phyloP scores from a whole-genome alignment of 176 grass and related monocot genomes.

The Zoysia japonica region DNA sequence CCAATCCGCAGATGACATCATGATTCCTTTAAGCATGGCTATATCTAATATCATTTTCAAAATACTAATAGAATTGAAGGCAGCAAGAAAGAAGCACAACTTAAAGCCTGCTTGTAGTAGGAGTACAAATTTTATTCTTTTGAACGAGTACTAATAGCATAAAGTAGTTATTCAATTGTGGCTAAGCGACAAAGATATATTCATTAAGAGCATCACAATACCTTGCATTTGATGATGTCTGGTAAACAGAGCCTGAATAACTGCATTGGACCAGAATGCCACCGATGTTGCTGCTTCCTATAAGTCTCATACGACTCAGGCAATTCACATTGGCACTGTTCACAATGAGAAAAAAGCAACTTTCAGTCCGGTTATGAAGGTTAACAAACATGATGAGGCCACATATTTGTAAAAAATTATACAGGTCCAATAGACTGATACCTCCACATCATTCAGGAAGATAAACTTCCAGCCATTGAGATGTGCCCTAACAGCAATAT shows the following conservation, averaged over 20 bases:
- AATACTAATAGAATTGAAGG: neutral
- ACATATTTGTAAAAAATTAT: neutral
- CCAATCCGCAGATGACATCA: neutral
- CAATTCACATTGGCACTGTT: constrained; percentile 95
- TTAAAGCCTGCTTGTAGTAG: neutral
- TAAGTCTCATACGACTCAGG: constrained; percentile 99
- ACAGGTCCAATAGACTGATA: constrained; percentile 18
- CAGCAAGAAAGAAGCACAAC: neutral
- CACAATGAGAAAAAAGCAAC: neutral
- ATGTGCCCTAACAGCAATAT: constrained; percentile 92
- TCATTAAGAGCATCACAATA: constrained; percentile 30
- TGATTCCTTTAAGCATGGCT: neutral
- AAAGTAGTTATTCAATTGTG: neutral
- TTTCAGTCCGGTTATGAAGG: constrained; percentile 12
- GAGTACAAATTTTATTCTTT: neutral
- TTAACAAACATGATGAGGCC: neutral
- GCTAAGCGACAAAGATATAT: neutral
- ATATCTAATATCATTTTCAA: neutral
- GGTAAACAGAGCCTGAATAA: constrained; percentile 94
- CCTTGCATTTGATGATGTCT: constrained; percentile 85
- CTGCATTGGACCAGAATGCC: constrained; percentile 99
- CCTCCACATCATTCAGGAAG: constrained; percentile 96
- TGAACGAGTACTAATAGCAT: neutral
- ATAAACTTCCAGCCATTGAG: constrained; percentile 94
- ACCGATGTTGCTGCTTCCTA: constrained; percentile 98